These are phyloP conservation scores for Penicillium cinerascens DNA, from an alignment of 495 filamentous ascomycete species.

Conservation along the genomic window DNA sequence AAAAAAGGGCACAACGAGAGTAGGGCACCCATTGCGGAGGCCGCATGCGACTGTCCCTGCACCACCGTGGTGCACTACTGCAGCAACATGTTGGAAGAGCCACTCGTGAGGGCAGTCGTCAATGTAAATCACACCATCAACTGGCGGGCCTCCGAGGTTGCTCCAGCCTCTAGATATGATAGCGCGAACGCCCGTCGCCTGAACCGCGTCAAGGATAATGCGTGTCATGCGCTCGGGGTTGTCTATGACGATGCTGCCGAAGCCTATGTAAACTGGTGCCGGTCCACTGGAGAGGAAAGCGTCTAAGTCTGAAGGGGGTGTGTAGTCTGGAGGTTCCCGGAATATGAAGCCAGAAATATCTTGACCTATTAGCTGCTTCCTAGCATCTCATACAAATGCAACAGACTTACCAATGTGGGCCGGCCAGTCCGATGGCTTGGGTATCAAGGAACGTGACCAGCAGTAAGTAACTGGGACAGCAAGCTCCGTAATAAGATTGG, in stretches of 20 bases:
- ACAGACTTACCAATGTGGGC: neutral
- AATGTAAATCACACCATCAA: conserved; percentile 46
- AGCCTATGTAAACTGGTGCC: conserved; percentile 60
- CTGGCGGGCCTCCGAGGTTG: conserved; percentile 40
- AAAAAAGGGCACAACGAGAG: conserved; percentile 59
- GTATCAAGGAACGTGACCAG: conserved; percentile 11
- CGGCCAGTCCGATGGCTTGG: conserved; percentile 12
- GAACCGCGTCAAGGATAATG: conserved; percentile 49
- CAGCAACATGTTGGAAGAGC: conserved; percentile 57
- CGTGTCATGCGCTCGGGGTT: conserved; percentile 48
- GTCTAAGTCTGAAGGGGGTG: conserved; percentile 40
- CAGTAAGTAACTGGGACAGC: conserved; percentile 15
- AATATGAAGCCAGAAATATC: conserved; percentile 59
- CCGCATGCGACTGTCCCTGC: conserved; percentile 60
- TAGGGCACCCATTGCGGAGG: conserved; percentile 51
- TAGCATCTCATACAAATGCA: no score
- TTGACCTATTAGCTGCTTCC: no score
- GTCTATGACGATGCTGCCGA: conserved; percentile 60
- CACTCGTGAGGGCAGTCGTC: conserved; percentile 61
- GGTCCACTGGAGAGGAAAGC: conserved; percentile 48
- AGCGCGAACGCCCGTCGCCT: conserved; percentile 46
- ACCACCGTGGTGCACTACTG: conserved; percentile 60
- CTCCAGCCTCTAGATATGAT: conserved; percentile 60
- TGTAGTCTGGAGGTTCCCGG: conserved; percentile 41
- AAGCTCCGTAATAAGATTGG: conserved; percentile 1